A percentile compares a stretch with the other conserved stretches of the same genome.
Conservation (phyloP, 352 stramenopile genomes). For the Phytophthora sp. region DNA sequence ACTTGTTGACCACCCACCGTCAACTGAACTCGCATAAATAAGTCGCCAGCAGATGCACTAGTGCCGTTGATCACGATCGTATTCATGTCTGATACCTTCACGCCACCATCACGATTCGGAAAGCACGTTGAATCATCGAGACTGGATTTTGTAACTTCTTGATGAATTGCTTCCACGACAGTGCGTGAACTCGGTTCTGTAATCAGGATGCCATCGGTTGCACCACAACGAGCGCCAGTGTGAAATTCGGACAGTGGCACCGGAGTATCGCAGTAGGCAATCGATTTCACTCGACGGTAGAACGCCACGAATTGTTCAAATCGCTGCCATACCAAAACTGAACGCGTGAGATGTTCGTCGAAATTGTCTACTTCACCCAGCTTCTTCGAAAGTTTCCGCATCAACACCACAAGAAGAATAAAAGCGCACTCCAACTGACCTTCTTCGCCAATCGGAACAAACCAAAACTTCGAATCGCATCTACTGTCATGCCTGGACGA, state of each 20-base stretch:
- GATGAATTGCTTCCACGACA: not conserved
- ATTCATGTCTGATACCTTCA: conserved; percentile 3
- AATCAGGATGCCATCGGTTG: not conserved
- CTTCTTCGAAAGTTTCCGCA: not conserved
- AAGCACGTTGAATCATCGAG: not conserved
- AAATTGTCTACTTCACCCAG: not conserved
- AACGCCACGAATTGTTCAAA: conserved; percentile 16
- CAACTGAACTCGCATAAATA: conserved; percentile 9
- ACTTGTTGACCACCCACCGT: not conserved
- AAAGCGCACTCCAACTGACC: conserved; percentile 6
- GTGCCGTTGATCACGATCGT: not conserved
- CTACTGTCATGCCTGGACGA: conserved; percentile 1
- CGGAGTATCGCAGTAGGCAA: not conserved
- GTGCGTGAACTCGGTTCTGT: not conserved
- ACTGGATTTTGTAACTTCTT: not conserved
- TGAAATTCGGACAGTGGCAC: conserved; percentile 2
- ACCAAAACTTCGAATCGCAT: conserved; percentile 7
- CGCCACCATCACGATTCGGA: not conserved
- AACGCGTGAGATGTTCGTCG: not conserved
- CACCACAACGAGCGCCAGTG: not conserved
- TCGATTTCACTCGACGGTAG: conserved; percentile 14
- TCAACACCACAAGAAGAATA: conserved; percentile 7
- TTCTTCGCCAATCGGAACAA: conserved; percentile 2
- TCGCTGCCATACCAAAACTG: not conserved
- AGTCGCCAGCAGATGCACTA: not conserved